Evolutionary conservation across 2,329 filamentous ascomycete species (phyloP).

Genomic region (Venturia effusa): DNA sequence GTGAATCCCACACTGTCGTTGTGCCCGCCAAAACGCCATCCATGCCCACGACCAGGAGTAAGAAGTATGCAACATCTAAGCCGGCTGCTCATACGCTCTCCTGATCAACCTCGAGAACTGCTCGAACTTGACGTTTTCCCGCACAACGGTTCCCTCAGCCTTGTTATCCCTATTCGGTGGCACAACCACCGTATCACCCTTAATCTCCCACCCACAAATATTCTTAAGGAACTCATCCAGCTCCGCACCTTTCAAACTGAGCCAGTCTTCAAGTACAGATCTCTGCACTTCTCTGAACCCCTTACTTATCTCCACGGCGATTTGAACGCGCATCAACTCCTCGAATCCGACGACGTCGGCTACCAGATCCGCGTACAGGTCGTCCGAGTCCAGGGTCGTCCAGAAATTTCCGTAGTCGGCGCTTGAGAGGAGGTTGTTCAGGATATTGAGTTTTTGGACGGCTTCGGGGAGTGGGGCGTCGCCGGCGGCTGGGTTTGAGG

Average conservation of each 20-base stretch:
- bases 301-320: slow-evolving; percentile 78
- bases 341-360: slow-evolving; percentile 94
- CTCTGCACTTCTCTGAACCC: slow-evolving; percentile 64
- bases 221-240: slow-evolving; percentile 40
- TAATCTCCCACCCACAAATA: slow-evolving; percentile 71
- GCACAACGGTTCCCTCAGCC: slow-evolving; percentile 87
- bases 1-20: not conserved
- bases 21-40: not conserved
- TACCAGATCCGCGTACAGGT: slow-evolving; percentile 89
- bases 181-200: slow-evolving; percentile 56
- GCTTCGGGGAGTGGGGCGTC: slow-evolving; percentile 72
- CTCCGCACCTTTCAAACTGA: slow-evolving; percentile 35
- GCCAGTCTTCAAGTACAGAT: slow-evolving; percentile 37
- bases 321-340: slow-evolving; percentile 81
- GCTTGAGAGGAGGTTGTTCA: slow-evolving; percentile 80
- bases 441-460: slow-evolving; percentile 71
- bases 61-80: slow-evolving; percentile 20
- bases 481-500: slow-evolving; percentile 42
- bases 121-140: slow-evolving; percentile 88
- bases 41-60: not conserved
- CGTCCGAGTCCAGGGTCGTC: slow-evolving; percentile 83
- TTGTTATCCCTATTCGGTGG: slow-evolving; percentile 95
- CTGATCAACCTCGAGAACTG: slow-evolving; percentile 72
- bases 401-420: slow-evolving; percentile 91
- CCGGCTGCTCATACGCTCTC: slow-evolving; percentile 76